Base-by-base conservation (phyloP, 169 alveolate species). In the Blepharisma undulans region DNA sequence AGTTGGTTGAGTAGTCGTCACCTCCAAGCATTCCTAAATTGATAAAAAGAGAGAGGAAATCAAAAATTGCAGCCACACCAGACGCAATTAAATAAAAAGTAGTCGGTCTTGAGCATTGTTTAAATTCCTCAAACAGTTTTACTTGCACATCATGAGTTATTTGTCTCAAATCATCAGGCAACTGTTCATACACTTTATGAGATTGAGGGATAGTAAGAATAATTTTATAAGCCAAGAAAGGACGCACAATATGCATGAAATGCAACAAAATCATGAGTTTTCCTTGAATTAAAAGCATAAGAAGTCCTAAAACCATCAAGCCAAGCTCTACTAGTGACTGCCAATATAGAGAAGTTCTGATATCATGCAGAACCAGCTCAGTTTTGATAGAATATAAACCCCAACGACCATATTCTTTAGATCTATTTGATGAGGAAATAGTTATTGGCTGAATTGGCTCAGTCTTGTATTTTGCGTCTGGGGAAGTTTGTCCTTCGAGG, bases 11-110 rank as follows among this genome's bases (percentile, higher is more conserved):
- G 87, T 79, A 27, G 25, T 79, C 87, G 7, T 79, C 82, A 22
- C 90, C 90, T 71, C 84, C 90, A 4, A 71, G 25, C n/a, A n/a
- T 72, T 0, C 72, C n/a, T 25, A 86, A n/a, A 34, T 60, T 36
- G 12, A 29, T n/a, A 22, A 86, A 32, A 22, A 86, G 82, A 19
- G 76, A 82, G 12, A 86, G 66, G 6, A 86, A 60, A 36, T 86
- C 90, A 86, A 86, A 86, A 22, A 86, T 27, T 3, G 72, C 90
- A 19, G 76, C 32, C n/a, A 86, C 59, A n/a, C 32, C 59, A 86
- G 90, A 30, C 48, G 72, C 22, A 71, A 86, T 72, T 19, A 86
- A 66, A 72, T 86, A 86, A 86, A 29, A 36, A 22, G 84, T 22
- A 29, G 22, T n/a, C 29, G 72, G 72, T 21, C 76, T 71, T 29